Evolutionary conservation across 225 moss, liverwort and hornwort species (phyloP).

Genomic region (Bryum argenteum): DNA sequence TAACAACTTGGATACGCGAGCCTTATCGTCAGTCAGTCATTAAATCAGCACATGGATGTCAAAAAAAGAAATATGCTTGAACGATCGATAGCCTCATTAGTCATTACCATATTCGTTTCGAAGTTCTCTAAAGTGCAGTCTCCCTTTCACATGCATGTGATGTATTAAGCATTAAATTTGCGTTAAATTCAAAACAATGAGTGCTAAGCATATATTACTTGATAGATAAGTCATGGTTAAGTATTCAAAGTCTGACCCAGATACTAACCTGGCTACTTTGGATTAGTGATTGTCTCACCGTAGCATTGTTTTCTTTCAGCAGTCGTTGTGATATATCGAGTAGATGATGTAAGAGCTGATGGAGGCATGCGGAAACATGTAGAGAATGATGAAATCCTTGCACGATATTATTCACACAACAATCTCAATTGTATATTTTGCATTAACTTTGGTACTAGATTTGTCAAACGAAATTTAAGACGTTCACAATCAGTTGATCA

Average conservation of each 20-base stretch:
- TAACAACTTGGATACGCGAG: background rate
- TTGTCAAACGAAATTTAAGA: slow-evolving; percentile 18
- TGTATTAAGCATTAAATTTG: too few relatives aligned
- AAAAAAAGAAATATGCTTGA: slow-evolving; percentile 19
- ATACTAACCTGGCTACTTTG: too few relatives aligned
- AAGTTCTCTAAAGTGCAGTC: background rate
- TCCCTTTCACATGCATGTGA: background rate
- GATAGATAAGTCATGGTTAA: too few relatives aligned
- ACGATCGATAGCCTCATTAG: background rate
- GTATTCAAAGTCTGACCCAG: too few relatives aligned
- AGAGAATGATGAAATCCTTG: background rate
- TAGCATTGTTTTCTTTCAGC: too few relatives aligned
- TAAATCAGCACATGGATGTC: slow-evolving; percentile 33
- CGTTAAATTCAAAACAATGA: too few relatives aligned
- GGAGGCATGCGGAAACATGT: background rate
- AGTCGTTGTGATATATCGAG: too few relatives aligned
- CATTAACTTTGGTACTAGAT: background rate
- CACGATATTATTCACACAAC: slow-evolving; percentile 1
- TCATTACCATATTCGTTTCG: background rate
- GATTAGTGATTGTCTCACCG: too few relatives aligned
- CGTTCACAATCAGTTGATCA: background rate
- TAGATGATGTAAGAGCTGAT: too few relatives aligned
- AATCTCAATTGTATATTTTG: background rate
- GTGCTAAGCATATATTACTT: too few relatives aligned
- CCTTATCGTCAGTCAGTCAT: slow-evolving; percentile 13